Evolutionary conservation across 192 early-diverging fungal species (phyloP), one percentile per base, ranked within the genome.

Genomic region (Geranomyces variabilis): DNA sequence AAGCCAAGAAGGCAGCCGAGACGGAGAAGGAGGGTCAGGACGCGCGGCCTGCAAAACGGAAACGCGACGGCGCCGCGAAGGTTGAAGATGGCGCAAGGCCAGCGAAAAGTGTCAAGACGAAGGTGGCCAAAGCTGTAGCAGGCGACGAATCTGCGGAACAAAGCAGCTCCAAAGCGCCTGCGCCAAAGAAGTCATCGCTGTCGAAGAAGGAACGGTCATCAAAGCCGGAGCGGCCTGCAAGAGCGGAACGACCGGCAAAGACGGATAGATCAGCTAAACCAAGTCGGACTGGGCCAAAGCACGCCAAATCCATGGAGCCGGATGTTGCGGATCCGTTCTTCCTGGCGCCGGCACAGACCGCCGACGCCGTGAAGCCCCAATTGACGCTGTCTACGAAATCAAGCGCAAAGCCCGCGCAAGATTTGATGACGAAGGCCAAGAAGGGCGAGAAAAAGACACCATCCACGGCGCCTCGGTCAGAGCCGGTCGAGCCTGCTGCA

Each of bases 271-370:
- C 21, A 14, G 53, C 53, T 3, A 55, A 55, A 55, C 5, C 53
- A 7, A 55, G 28, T 7, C 6, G 53, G 13, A 29, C 3, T 8
- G 53, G 22, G 53, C 53, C 53, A 29, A 26, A 21, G 14, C 28
- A 3, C 28, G 53, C 21, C 7, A 55, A 55, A 55, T 3, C 21
- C 5, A 6, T 30, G 4, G 59, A 33, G 19, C 22, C 59, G 19
- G 59, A 29, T 33, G 33, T 30, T 8, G 59, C 26, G 5, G 59
- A 61, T 33, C 33, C 59, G 59, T 61, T 61, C 29, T 61, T 61
- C 59, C 26, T 24, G 59, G 59, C 59, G 9, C 22, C 19, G 19
- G 9, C 59, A 33, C 5, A 61, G 19, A 4, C 59, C 5, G 26
- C 26, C 22, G 30, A 36, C 26, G 17, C 64, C 0, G 19, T 9